A percentile compares a stretch with the other conserved stretches of the same genome.
Evolutionary conservation across 305 asterid genomes (phyloP).

Genomic region (Plantago lanceolata): DNA sequence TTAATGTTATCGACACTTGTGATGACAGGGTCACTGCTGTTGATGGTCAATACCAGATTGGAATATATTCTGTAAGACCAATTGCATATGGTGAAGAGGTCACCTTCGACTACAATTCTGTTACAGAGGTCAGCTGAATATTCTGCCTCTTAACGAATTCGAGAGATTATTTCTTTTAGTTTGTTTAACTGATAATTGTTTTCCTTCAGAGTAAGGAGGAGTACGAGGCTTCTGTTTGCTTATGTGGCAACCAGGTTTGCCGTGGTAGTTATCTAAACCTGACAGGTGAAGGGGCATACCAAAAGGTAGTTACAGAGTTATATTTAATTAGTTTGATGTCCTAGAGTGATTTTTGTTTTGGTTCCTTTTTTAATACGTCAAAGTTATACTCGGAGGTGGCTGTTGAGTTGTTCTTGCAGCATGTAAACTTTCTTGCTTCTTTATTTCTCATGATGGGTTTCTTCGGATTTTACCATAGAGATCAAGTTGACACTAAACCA

Average conservation of each 20-base stretch:
- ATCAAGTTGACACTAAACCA: constrained; percentile 17
- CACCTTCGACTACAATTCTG: constrained; percentile 95
- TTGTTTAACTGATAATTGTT: constrained; percentile 23
- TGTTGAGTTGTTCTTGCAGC: background rate
- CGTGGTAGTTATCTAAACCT: constrained; percentile 96
- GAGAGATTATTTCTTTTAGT: constrained; percentile 8
- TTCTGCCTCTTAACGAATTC: constrained; percentile 9
- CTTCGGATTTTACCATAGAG: constrained; percentile 11
- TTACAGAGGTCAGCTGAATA: constrained; percentile 76
- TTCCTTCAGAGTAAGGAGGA: constrained; percentile 93
- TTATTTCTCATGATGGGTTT: constrained; percentile 14
- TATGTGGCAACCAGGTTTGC: constrained; percentile 97
- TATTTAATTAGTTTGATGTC: constrained; percentile 4
- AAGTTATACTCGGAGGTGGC: background rate
- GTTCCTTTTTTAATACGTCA: background rate
- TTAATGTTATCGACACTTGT: constrained; percentile 19
- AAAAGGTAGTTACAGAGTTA: constrained; percentile 71
- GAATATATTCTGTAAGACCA: constrained; percentile 86
- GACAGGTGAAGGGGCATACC: constrained; percentile 95
- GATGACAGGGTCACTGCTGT: constrained; percentile 93
- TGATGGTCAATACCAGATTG: constrained; percentile 96
- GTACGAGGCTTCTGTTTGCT: constrained; percentile 96
- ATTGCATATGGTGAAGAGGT: constrained; percentile 95
- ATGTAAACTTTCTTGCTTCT: background rate
- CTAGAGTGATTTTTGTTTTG: background rate